Base-by-base conservation (phyloP, 129 eudicot species). In the Pulicaria dysenterica region DNA sequence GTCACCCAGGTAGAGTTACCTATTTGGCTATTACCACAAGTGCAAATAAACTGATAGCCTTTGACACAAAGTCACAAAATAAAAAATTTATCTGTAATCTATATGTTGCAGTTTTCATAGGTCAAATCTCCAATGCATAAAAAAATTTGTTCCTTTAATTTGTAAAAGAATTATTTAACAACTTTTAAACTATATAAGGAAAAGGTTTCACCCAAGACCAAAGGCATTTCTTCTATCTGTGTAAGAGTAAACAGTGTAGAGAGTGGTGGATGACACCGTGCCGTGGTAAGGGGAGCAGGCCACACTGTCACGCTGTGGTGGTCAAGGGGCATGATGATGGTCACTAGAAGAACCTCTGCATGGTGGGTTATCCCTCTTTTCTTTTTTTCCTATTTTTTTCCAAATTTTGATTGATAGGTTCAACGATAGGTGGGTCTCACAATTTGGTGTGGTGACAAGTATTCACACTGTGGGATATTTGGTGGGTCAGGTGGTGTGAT, bases 121-220 rank as follows among this genome's bases (percentile, higher is more conserved):
- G 12, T 63, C 24, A 11, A 54, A 15, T 50, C 56, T 59, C 65
- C 42, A 67, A 67, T 67, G 58, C 46, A 67, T 66, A 66, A 47
- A 42, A 42, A 39, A 6, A 12, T 4, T 10, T 5, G 0, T 16
- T 11, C 56, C 56, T 17, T 45, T 5, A 47, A 47, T 62, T 40
- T 7, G 6, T 7, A n/a, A 11, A 47, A 46, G 41, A 31, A 16
- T 14, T 16, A 64, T 15, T 9, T 8, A 62, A 0, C 31, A 24
- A 24, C 31, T 42, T 65, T 16, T 47, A 44, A 8, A 4, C 45
- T 9, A 19, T 11, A 44, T 44, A 40, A 5, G 41, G 1, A 45
- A 45, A 24, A 19, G 17, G 42, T 65, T 65, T 12, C 14, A 65
- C 39, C 56, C 54, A 44, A 45, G 14, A 45, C 54, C 13, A 6